Evolutionary conservation across 2,329 filamentous ascomycete genomes (phyloP).

Genomic region (Onygena corvina): DNA sequence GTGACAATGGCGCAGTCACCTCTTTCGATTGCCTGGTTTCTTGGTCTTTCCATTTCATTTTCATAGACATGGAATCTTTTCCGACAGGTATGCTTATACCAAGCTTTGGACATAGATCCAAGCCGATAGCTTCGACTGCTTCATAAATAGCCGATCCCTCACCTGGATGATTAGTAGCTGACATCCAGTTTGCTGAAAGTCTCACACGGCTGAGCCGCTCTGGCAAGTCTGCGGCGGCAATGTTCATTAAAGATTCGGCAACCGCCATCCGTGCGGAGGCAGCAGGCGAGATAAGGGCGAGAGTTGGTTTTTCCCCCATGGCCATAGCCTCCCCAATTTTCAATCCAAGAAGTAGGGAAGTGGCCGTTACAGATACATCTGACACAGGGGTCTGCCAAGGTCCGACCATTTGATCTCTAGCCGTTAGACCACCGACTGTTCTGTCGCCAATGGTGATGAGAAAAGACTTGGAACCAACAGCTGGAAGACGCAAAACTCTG

Average conservation of each 20-base stretch:
- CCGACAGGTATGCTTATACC: conserved; percentile 90
- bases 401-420: conserved; percentile 89
- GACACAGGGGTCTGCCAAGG: conserved; percentile 92
- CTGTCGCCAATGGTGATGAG: conserved; percentile 93
- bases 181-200: conserved; percentile 98
- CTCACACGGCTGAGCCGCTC: conserved; percentile 67
- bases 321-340: conserved; percentile 91
- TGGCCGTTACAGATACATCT: conserved; percentile 85
- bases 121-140: conserved; percentile 81
- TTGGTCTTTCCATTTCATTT: conserved; percentile 80
- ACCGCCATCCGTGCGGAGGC: conserved; percentile 95
- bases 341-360: conserved; percentile 59
- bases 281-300: conserved; percentile 79
- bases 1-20: conserved; percentile 81
- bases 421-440: conserved; percentile 76
- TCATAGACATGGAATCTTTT: conserved; percentile 98
- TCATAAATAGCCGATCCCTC: conserved; percentile 89
- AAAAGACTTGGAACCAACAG: conserved; percentile 94
- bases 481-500: conserved; percentile 69
- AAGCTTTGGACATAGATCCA: conserved; percentile 83
- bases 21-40: conserved; percentile 58
- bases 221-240: conserved; percentile 65
- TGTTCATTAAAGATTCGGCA: conserved; percentile 82
- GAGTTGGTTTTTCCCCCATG: conserved; percentile 81
- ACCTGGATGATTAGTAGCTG: conserved; percentile 81